Percentiles rank a stretch among this genome's conserved stretches.
These are phyloP conservation scores for Mycosarcoma mackinlayi DNA, from an alignment of 1,284 basidiomycete genomes.

Conservation along the genomic window DNA sequence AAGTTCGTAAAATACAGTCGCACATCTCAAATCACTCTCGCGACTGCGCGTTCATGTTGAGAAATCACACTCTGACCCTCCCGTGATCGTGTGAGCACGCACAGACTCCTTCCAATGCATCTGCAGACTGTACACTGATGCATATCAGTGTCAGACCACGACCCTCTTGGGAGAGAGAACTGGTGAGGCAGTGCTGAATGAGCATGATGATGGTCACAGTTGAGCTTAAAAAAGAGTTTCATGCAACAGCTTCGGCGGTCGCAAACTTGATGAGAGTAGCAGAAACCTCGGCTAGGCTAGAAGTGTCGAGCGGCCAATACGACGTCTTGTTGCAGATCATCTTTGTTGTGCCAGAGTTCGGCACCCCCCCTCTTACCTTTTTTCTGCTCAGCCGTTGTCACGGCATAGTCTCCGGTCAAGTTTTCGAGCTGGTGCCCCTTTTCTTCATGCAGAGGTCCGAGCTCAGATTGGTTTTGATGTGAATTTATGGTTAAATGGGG, in stretches of 20 bases:
- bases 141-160: too few relatives aligned
- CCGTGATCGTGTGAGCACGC: not conserved
- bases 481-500: too few relatives aligned
- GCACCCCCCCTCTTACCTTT: not conserved
- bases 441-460: not conserved
- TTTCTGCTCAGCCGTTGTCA: not conserved
- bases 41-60: too few relatives aligned
- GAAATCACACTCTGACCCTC: not conserved
- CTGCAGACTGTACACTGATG: too few relatives aligned
- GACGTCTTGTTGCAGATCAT: constrained; percentile 13
- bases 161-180: too few relatives aligned
- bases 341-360: not conserved
- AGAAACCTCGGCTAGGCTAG: not conserved
- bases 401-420: not conserved
- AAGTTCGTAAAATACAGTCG: too few relatives aligned
- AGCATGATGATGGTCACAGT: too few relatives aligned
- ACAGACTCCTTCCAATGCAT: not conserved
- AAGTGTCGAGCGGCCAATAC: not conserved
- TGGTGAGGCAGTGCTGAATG: too few relatives aligned
- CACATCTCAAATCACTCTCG: too few relatives aligned
- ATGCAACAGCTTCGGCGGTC: too few relatives aligned
- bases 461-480: not conserved
- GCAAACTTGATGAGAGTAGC: too few relatives aligned
- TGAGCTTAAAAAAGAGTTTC: too few relatives aligned
- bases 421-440: constrained; percentile 1